Evolutionary conservation across 805 yeast species (phyloP).

Genomic region (Dipodascus geniculatus): DNA sequence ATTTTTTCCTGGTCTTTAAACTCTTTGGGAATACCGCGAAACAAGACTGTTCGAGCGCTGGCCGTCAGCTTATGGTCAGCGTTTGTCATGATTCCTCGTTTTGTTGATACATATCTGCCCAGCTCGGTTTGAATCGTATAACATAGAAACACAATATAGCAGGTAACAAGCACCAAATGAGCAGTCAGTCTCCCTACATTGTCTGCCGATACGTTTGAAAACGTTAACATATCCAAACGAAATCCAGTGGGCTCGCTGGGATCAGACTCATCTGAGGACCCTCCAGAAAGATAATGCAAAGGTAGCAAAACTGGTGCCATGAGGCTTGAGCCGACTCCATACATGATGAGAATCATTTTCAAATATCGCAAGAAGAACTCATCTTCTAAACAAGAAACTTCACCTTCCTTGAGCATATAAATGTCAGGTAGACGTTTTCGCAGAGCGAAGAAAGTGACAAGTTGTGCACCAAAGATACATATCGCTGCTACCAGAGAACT

Average conservation of each 20-base stretch:
- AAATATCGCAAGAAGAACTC: constrained; percentile 61
- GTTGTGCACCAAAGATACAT: constrained; percentile 41
- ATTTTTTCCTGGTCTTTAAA: constrained; percentile 39
- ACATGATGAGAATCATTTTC: constrained; percentile 37
- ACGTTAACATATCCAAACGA: constrained; percentile 59
- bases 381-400: constrained; percentile 50
- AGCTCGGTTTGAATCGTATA: constrained; percentile 46
- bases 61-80: constrained; percentile 15
- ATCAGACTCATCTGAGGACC: constrained; percentile 7
- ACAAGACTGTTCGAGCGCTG: constrained; percentile 15
- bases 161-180: constrained; percentile 50
- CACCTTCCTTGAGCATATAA: constrained; percentile 35
- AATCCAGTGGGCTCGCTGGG: constrained; percentile 11
- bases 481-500: constrained; percentile 45
- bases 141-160: constrained; percentile 47
- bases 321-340: constrained; percentile 39
- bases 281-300: constrained; percentile 39
- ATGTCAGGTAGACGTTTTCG: constrained; percentile 27
- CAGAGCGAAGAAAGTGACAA: constrained; percentile 27
- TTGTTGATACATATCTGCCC: constrained; percentile 34
- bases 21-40: constrained; percentile 34
- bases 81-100: constrained; percentile 31
- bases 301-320: constrained; percentile 54
- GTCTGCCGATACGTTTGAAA: constrained; percentile 51
- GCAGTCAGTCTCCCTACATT: constrained; percentile 41